A percentile compares a stretch with the other conserved stretches of the same genome.
These are phyloP conservation scores for Brassica rapa DNA, from an alignment of 345 rosid species.

Conservation along the genomic window DNA sequence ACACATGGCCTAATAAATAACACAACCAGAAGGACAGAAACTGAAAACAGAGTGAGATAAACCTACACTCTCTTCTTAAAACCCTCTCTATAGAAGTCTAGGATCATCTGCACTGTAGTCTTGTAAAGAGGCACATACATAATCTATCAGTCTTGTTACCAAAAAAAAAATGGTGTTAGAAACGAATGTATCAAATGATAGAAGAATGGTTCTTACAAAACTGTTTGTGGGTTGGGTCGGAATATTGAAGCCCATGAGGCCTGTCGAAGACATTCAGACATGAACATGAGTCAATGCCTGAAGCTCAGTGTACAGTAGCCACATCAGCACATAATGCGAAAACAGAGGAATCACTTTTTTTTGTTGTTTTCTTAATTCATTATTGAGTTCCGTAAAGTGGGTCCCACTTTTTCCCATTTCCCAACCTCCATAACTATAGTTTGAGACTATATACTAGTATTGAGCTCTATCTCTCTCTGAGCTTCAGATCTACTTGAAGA, in stretches of 20 bases:
- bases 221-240: slow-evolving; percentile 25
- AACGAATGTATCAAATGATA: slow-evolving; percentile 4
- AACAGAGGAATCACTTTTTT: slow-evolving; percentile 19
- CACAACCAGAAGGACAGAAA: slow-evolving; percentile 13
- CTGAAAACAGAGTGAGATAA: slow-evolving; percentile 4
- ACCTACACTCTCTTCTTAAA: background rate
- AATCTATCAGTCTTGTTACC: background rate
- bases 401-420: slow-evolving; percentile 30
- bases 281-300: slow-evolving; percentile 10
- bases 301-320: slow-evolving; percentile 4
- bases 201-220: slow-evolving; percentile 44
- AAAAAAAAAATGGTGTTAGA: background rate
- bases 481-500: slow-evolving; percentile 53
- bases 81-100: slow-evolving; percentile 47
- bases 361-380: slow-evolving; percentile 8
- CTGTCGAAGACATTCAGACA: background rate
- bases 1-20: background rate
- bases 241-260: slow-evolving; percentile 10
- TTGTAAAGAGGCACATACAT: slow-evolving; percentile 29
- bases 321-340: slow-evolving; percentile 31
- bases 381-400: slow-evolving; percentile 31
- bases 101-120: slow-evolving; percentile 61
- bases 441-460: slow-evolving; percentile 25
- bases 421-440: slow-evolving; percentile 27
- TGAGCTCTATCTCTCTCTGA: slow-evolving; percentile 24